Percentiles rank a stretch among this genome's conserved stretches.
These are phyloP conservation scores for Colletotrichum sp. DNA, from an alignment of 2,329 filamentous ascomycete species.

Conservation along the genomic window DNA sequence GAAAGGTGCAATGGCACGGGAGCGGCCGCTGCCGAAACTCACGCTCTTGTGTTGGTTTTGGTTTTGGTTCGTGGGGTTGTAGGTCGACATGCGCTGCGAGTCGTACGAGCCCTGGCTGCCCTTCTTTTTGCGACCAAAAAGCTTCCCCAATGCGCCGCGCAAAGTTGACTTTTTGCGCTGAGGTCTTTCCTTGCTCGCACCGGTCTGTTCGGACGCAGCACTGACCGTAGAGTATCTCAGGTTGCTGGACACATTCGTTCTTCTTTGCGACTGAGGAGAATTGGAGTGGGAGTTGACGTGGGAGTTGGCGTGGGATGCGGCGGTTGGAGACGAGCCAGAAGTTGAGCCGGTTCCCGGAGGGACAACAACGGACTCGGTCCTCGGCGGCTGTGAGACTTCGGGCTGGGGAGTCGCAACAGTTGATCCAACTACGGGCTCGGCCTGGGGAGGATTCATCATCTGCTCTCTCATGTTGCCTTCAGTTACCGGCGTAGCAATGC, in stretches of 20 bases:
- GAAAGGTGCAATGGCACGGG: conserved; percentile 8
- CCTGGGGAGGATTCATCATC: conserved; percentile 14
- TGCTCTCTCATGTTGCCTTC: conserved; percentile 26
- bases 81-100: conserved; percentile 30
- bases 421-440: not conserved
- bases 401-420: conserved; percentile 2
- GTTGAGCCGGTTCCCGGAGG: conserved; percentile 5
- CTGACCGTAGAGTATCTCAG: conserved; percentile 55
- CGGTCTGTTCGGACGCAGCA: conserved; percentile 39
- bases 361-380: conserved; percentile 3
- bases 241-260: conserved; percentile 43
- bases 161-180: conserved; percentile 64
- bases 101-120: conserved; percentile 34
- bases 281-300: conserved; percentile 4
- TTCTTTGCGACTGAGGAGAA: conserved; percentile 32
- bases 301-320: conserved; percentile 2
- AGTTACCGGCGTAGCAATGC: conserved; percentile 36
- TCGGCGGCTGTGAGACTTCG: conserved; percentile 6
- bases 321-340: conserved; percentile 8
- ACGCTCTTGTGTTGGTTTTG: conserved; percentile 58
- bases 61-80: conserved; percentile 40
- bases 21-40: conserved; percentile 32
- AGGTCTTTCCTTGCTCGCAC: conserved; percentile 39
- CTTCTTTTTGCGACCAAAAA: conserved; percentile 66
- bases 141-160: conserved; percentile 57